A percentile compares a stretch with the other conserved stretches of the same genome.
Conservation (phyloP, 2,329 filamentous ascomycete species). For the Emergomyces pasteurianus region DNA sequence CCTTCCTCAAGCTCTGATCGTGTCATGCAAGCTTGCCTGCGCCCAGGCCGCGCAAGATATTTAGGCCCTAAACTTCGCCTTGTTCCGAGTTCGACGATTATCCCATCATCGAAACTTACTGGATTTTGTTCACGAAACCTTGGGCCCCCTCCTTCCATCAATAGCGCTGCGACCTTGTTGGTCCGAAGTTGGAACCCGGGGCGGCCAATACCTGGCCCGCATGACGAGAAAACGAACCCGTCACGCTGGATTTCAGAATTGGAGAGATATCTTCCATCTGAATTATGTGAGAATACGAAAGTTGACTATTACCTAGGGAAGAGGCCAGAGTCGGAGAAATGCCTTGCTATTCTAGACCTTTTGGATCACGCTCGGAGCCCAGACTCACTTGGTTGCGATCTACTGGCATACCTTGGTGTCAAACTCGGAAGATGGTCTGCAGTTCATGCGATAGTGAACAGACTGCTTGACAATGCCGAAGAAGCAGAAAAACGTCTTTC, state of each 20-base stretch:
- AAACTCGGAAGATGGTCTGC: conserved; percentile 29
- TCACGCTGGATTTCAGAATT: conserved; percentile 25
- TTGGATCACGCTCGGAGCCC: conserved; percentile 18
- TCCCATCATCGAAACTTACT: neutral
- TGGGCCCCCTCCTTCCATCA: neutral
- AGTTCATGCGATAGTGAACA: conserved; percentile 27
- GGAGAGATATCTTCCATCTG: conserved; percentile 22
- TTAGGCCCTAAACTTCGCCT: conserved; percentile 19
- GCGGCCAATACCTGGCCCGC: conserved; percentile 12
- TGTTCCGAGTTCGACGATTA: conserved; percentile 3
- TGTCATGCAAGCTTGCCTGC: conserved; percentile 33
- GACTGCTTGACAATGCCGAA: conserved; percentile 28
- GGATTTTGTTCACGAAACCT: neutral
- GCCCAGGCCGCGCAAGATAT: conserved; percentile 24
- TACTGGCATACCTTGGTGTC: conserved; percentile 30
- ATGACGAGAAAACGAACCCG: conserved; percentile 14
- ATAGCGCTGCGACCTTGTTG: neutral
- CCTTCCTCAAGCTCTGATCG: conserved; percentile 19
- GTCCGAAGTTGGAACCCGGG: conserved; percentile 2
- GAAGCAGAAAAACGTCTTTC: conserved; percentile 15
- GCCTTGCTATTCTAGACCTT: conserved; percentile 21
- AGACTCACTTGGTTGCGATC: conserved; percentile 20
- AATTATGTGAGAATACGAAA: conserved; percentile 11
- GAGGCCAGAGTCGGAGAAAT: conserved; percentile 12
- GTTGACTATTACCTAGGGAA: conserved; percentile 4